These are phyloP conservation scores for Starmerella sirachaensis DNA, from an alignment of 805 yeast species.

Conservation along the genomic window DNA sequence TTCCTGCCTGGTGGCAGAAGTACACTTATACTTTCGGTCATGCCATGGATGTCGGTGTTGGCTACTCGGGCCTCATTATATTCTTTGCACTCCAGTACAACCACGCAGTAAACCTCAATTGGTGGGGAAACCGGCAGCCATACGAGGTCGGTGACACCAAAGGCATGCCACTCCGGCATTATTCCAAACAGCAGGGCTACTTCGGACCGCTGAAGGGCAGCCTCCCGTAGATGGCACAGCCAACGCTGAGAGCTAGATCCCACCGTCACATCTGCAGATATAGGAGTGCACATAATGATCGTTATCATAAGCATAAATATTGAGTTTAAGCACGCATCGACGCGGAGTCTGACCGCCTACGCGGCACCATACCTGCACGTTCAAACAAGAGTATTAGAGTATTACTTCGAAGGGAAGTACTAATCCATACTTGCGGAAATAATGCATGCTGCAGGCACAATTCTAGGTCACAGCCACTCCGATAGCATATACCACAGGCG, in stretches of 20 bases:
- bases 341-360: too few species aligned
- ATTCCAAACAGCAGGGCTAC: conserved; percentile 18
- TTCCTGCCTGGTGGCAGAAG: conserved; percentile 42
- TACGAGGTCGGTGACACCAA: conserved; percentile 12
- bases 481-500: background rate
- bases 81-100: conserved; percentile 33
- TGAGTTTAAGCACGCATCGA: too few species aligned
- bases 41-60: conserved; percentile 42
- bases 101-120: conserved; percentile 29
- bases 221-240: conserved; percentile 7
- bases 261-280: too few species aligned
- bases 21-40: conserved; percentile 41
- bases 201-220: conserved; percentile 17
- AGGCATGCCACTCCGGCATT: conserved; percentile 15
- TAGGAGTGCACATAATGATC: too few species aligned
- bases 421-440: too few species aligned
- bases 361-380: too few species aligned
- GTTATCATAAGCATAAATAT: too few species aligned
- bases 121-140: conserved; percentile 39
- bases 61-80: conserved; percentile 37
- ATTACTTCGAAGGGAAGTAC: background rate
- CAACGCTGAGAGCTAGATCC: background rate
- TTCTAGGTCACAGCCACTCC: background rate
- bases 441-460: background rate
- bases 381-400: background rate